Evolutionary conservation across 192 early-diverging fungal genomes (phyloP), one percentile per base, ranked within the genome.

Genomic region (Umbelopsis sp.): DNA sequence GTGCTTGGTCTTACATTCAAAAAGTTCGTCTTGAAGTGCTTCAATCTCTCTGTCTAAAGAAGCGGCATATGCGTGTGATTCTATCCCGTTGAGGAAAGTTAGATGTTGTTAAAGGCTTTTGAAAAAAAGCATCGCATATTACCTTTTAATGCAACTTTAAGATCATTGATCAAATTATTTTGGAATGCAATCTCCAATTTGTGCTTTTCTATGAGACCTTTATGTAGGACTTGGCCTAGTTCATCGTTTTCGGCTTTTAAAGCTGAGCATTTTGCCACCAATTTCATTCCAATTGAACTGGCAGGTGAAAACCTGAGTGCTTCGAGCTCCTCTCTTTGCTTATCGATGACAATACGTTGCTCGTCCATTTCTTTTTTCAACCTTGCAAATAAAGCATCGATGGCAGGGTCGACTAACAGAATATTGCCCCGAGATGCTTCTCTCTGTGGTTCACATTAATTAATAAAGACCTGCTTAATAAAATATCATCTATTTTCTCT

Each of bases 281-380:
- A 54, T 21, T 73, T 73, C 65, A 72, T 45, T 16, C 76, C 76
- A 32, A 71, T 65, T 45, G 26, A 73, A 50, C 76, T 77, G 32
- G 68, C 62, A 12, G 76, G 66, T 7, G 76, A 73, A 45, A 77
- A 77, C 2, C 24, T 44, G 36, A 77, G 36, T 11, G 70, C 71
- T n/a, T 73, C 71, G 20, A 77, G 70, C 45, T 77, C 76, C 14
- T 32, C 26, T 62, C 67, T 65, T 50, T 72, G 67, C 26, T 59
- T 41, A 22, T 72, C 56, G 34, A 77, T 69, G 3, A 66, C 36
- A 6, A 59, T 73, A 26, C 67, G 25, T 62, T 73, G 73, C 17
- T 73, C 76, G n/a, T 77, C 71, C 24, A 77, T 14, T 12, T 77
- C 71, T 36, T 77, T 69, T 50, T 69, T 72, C 66, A 77, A 66